Conservation (phyloP, 805 yeast species). For the Starmerella sirachaensis region DNA sequence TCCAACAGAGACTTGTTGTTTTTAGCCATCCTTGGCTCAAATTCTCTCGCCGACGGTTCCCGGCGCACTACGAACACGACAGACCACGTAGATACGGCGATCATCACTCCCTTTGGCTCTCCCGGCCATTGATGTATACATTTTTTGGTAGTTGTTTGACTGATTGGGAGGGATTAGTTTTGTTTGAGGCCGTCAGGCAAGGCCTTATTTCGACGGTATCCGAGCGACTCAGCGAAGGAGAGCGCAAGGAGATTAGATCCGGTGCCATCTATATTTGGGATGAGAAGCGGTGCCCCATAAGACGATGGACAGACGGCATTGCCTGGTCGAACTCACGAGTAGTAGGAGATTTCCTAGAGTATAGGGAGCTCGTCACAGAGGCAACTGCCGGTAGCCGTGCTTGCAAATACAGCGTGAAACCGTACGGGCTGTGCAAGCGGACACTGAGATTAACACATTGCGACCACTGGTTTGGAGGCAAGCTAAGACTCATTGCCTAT, state of each 20-base stretch:
- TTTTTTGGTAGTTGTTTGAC: slow-evolving; percentile 49
- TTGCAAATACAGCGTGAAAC: slow-evolving; percentile 34
- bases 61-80: too few relatives aligned
- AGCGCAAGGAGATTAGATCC: slow-evolving; percentile 40
- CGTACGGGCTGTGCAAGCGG: slow-evolving; percentile 51
- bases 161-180: slow-evolving; percentile 48
- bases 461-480: slow-evolving; percentile 34
- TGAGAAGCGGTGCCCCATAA: slow-evolving; percentile 57
- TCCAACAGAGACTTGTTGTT: too few relatives aligned
- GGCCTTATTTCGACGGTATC: slow-evolving; percentile 47
- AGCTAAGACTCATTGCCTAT: slow-evolving; percentile 50
- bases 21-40: too few relatives aligned
- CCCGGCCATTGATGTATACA: too few relatives aligned
- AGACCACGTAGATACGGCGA: too few relatives aligned
- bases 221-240: slow-evolving; percentile 46
- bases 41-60: too few relatives aligned
- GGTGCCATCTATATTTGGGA: slow-evolving; percentile 64
- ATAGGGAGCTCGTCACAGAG: slow-evolving; percentile 46
- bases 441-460: slow-evolving; percentile 46
- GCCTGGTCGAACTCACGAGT: slow-evolving; percentile 66
- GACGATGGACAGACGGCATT: slow-evolving; percentile 69
- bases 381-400: slow-evolving; percentile 12
- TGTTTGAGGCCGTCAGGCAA: slow-evolving; percentile 52
- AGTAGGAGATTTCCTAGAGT: slow-evolving; percentile 48
- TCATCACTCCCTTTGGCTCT: too few relatives aligned